Base-by-base conservation (phyloP, 441 rosid genomes). In the Populus hybrid region DNA sequence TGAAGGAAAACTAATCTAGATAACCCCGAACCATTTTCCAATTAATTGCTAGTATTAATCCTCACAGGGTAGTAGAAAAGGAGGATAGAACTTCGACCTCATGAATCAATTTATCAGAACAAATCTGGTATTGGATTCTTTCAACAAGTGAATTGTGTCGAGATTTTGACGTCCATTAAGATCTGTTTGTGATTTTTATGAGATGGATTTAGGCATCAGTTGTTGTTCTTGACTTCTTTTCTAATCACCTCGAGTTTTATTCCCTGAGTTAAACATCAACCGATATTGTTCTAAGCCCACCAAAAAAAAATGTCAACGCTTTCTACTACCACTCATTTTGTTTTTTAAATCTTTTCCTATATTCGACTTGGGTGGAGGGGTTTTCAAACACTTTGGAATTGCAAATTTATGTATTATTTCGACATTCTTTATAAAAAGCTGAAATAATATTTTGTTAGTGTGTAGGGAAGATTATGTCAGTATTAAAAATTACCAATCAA, bases 261-360 rank as follows among this genome's bases (percentile, higher is more conserved):
- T 20, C 24, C 10, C 42, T 38, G 23, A 20, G 24, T 8, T 59
- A 8, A 59, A 28, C 36, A 67, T 26, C 64, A 61, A 16, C 26
- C 5, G 64, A 38, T 72, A n/a, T n/a, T n/a, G 38, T 67, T 6
- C 34, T 72, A 5, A 34, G 70, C 79, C 76, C 34, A 32, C 77
- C 36, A 28, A 18, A 50, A 16, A 50, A 14, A 30, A 66, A n/a
- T 40, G 40, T 76, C 77, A 78, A 70, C 35, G 67, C 73, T 42
- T 63, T 35, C 10, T 2, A 24, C 21, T 28, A 20, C 74, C 66
- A 66, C 28, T 8, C 61, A 42, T 26, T 38, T 65, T 73, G 20
- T 70, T 68, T 53, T 35, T 20, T n/a, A n/a, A 68, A 71, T 76
- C 77, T 78, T 80, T 74, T 70, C 9, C 24, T 7, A 7, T 20